Base-by-base conservation (phyloP, 352 stramenopile genomes). In the Bremia lactucae region DNA sequence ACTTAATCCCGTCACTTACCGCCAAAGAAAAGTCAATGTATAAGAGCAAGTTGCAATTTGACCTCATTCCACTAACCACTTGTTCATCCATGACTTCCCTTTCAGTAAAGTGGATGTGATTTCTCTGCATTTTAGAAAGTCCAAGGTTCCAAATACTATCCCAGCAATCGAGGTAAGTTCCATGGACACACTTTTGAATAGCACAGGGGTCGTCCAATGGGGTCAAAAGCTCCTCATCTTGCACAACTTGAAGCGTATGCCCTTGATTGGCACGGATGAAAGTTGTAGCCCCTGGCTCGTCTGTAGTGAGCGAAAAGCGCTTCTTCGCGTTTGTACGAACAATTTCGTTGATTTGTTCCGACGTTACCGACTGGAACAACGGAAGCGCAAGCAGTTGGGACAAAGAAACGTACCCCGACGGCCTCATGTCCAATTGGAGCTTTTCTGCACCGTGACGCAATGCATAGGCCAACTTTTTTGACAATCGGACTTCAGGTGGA, bases 61-160 rank as follows among this genome's bases (percentile, higher is more conserved):
- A 42, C 8, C 79, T 65, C 62, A 94, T 87, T 45, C 79, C 79
- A 31, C 79, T 91, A 14, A 91, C 70, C 21, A 92, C 72, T 3
- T 87, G 57, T 3, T 78, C 62, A 34, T 57, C 52, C 15, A 36
- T 44, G 1, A 66, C 48, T 13, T 87, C 70, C 6, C 43, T 54
- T 10, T 84, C 55, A 9, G 79, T 71, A 46, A 92, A 87, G 48
- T 94, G 82, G 18, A 94, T 87, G 40, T 94, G 82, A 39, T 94
- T 94, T 4, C 82, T 62, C 42, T 61, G 52, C 82, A 94, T 94
- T 13, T 78, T 79, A 14, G 53, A 81, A 4, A 94, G 46, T 0
- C 82, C 82, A 0, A 45, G 48, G 10, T 55, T 46, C 29, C 55
- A 48, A 25, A 92, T 92, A 28, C 70, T 79, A 4, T 65, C 56